Base-by-base conservation (phyloP, 2,329 filamentous ascomycete species). In the Colletotrichum sp. region DNA sequence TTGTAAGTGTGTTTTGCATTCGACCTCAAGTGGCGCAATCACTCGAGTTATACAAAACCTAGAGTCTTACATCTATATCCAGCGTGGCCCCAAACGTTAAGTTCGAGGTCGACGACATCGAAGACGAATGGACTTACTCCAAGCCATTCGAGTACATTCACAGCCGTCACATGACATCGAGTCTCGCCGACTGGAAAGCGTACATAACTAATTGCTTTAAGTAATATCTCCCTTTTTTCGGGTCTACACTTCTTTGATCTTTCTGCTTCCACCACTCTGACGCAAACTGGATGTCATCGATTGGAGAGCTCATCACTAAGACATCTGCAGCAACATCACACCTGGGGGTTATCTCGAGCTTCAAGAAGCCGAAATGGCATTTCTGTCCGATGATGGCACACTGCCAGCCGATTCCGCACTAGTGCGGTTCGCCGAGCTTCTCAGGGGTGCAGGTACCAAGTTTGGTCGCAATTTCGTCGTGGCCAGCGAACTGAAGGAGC, bases 331-430 rank as follows among this genome's bases (percentile, higher is more conserved):
- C 16, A 83, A 86, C 57, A 83, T 91, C 1, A 81, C 82, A 13
- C 89, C 89, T 0, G 90, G 89, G 36, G 89, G 89, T 44, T 91
- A 87, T 83, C 84, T 91, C 63, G 90, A 92, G 80, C 87, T 86
- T 4, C 89, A 91, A 77, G 89, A 91, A 77, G 79, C 84, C 8
- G 83, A 86, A 71, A 80, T 83, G 55, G 69, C 73, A 2, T 77
- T 86, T 22, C 75, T 78, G 26, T 88, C 84, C 71, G 89, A 91
- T 76, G 89, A 90, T 72, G 85, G 78, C 18, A 88, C 85, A 8
- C 81, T 90, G 64, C 67, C 81, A 5, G 79, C 79, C 1, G 80
- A 87, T 22, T 83, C 82, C n/a, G 81, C 86, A 1, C 77, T 78
- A 68, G 82, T 44, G 26, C 24, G 32, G 9, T 32, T 62, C 10